phyloP scores from a whole-genome alignment of 495 filamentous ascomycete species.

The Astrothelium macrocarpum region DNA sequence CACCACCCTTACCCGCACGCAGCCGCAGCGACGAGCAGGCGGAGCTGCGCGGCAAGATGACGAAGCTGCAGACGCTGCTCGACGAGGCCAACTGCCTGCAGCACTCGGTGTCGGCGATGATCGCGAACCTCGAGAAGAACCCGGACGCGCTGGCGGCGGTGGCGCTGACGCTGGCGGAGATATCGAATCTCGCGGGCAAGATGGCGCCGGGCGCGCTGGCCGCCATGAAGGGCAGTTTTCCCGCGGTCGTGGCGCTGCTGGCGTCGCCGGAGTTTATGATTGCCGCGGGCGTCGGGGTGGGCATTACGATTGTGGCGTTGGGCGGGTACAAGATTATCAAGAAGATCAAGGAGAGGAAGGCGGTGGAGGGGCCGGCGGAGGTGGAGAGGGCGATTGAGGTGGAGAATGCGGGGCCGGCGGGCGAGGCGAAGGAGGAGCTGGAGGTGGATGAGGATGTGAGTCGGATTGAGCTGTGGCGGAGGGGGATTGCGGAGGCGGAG shows the following conservation, averaged over 20 bases:
- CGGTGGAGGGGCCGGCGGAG: constrained; percentile 42
- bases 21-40: constrained; percentile 40
- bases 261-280: constrained; percentile 88
- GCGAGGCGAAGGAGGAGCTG: constrained; percentile 39
- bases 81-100: constrained; percentile 83
- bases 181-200: constrained; percentile 69
- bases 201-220: constrained; percentile 73
- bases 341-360: constrained; percentile 51
- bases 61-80: constrained; percentile 58
- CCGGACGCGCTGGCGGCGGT: constrained; percentile 93
- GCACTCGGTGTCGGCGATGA: constrained; percentile 70
- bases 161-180: constrained; percentile 83
- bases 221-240: constrained; percentile 66
- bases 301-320: constrained; percentile 85
- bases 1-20: constrained; percentile 39
- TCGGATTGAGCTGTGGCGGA: constrained; percentile 70
- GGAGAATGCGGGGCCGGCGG: constrained; percentile 28
- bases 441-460: constrained; percentile 43
- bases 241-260: constrained; percentile 77
- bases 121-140: constrained; percentile 77
- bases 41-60: constrained; percentile 56
- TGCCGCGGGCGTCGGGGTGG: constrained; percentile 76
- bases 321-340: constrained; percentile 97
- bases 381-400: constrained; percentile 46
- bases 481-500: constrained; percentile 69